Evolutionary conservation across 1,139 yeast genomes (phyloP).

Genomic region (Chernovozyma aurita): DNA sequence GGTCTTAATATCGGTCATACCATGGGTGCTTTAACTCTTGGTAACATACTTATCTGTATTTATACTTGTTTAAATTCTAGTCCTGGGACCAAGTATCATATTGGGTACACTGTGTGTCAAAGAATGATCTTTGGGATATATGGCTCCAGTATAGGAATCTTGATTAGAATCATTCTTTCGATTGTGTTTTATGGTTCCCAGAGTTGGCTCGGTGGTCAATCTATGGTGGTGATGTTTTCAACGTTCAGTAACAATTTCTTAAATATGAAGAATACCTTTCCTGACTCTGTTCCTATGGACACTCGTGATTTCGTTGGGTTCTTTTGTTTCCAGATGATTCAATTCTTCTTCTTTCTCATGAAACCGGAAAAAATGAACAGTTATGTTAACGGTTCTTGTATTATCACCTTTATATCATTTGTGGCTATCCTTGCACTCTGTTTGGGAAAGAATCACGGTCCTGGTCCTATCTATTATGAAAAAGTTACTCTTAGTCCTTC

Average conservation of each 20-base stretch:
- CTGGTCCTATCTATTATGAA: conserved; percentile 12
- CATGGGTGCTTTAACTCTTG: conserved; percentile 18
- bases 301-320: conserved; percentile 18
- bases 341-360: conserved; percentile 13
- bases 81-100: conserved; percentile 18
- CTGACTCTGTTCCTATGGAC: conserved; percentile 12
- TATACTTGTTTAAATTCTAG: conserved; percentile 17
- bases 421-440: conserved; percentile 11
- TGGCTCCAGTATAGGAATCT: conserved; percentile 15
- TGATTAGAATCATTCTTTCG: conserved; percentile 15
- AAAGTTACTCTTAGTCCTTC: conserved; percentile 5
- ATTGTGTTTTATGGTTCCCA: conserved; percentile 19
- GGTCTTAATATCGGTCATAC: conserved; percentile 14
- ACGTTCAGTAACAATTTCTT: conserved; percentile 13
- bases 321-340: conserved; percentile 15
- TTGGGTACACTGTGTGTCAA: conserved; percentile 19
- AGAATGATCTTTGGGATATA: conserved; percentile 18
- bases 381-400: conserved; percentile 12
- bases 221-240: conserved; percentile 13
- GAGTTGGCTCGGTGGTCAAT: conserved; percentile 17
- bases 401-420: conserved; percentile 13
- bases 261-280: conserved; percentile 14
- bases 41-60: conserved; percentile 14
- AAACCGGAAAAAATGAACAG: conserved; percentile 16
- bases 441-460: conserved; percentile 13